phyloP scores from a whole-genome alignment of 2,329 filamentous ascomycete species.

The Lachnellula hyalina region DNA sequence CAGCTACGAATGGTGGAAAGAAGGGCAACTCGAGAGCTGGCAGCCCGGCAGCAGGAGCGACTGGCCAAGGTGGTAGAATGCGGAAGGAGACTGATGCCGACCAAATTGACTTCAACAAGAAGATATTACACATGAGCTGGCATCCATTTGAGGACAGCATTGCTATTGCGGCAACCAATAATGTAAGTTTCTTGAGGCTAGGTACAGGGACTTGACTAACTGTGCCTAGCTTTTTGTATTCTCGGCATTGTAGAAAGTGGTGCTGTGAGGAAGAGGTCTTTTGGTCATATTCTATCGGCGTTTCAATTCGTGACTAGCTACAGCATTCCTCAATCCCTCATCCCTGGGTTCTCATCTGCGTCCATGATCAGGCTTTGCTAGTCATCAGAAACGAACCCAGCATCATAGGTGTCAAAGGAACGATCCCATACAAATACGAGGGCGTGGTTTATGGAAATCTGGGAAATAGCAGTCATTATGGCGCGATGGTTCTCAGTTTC shows the following conservation, averaged over 20 bases:
- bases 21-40: constrained; percentile 83
- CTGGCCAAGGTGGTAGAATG: constrained; percentile 86
- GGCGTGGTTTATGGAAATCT: constrained; percentile 11
- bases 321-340: constrained; percentile 20
- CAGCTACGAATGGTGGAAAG: constrained; percentile 67
- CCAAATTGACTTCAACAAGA: constrained; percentile 99
- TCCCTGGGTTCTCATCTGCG: constrained; percentile 18
- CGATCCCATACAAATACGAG: constrained; percentile 15
- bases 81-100: constrained; percentile 98
- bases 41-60: constrained; percentile 71
- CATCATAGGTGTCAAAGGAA: constrained; percentile 22
- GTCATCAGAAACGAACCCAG: constrained; percentile 24
- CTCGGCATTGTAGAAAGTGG: constrained; percentile 58
- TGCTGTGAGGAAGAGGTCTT: constrained; percentile 23
- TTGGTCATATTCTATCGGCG: constrained; percentile 29
- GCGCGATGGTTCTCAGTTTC: constrained; percentile 14
- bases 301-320: constrained; percentile 27
- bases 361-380: constrained; percentile 19
- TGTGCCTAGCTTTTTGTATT: constrained; percentile 64
- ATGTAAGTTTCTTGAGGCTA: constrained; percentile 61
- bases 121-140: constrained; percentile 99
- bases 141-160: constrained; percentile 99
- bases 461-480: constrained; percentile 18
- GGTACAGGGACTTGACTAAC: constrained; percentile 12
- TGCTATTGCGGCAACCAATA: constrained; percentile 98